Evolutionary conservation across 2,329 filamentous ascomycete species (phyloP).

Genomic region (Ploettnerulaceae sp.): DNA sequence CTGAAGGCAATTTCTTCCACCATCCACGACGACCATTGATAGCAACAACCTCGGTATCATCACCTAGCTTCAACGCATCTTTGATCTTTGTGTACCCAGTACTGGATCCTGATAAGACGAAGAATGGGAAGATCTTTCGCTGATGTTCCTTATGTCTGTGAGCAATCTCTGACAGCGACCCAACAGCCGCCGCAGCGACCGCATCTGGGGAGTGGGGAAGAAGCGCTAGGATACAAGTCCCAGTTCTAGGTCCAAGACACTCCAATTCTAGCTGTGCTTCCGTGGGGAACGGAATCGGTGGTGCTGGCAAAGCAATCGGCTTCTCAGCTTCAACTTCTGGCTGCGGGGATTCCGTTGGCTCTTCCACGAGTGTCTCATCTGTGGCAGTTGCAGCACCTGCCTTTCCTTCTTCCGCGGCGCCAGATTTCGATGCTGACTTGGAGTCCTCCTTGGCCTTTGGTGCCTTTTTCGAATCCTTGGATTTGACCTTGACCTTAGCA

Average conservation of each 20-base stretch:
- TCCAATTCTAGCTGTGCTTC: constrained; percentile 59
- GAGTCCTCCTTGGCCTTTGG: constrained; percentile 42
- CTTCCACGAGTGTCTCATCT: constrained; percentile 44
- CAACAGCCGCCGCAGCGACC: constrained; percentile 48
- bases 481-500: constrained; percentile 38
- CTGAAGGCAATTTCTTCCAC: constrained; percentile 64
- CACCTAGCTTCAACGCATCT: constrained; percentile 56
- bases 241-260: constrained; percentile 71
- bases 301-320: constrained; percentile 44
- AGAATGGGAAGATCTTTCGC: constrained; percentile 77
- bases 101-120: constrained; percentile 62
- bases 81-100: constrained; percentile 51
- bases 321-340: constrained; percentile 36
- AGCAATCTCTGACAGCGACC: constrained; percentile 65
- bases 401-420: constrained; percentile 45
- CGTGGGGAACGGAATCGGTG: constrained; percentile 61
- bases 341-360: constrained; percentile 46
- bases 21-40: constrained; percentile 81
- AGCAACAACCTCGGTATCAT: constrained; percentile 68
- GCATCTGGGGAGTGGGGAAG: constrained; percentile 45
- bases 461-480: constrained; percentile 37
- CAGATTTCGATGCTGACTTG: constrained; percentile 46
- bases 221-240: constrained; percentile 78
- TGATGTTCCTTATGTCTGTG: constrained; percentile 66
- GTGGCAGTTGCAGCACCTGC: constrained; percentile 44